These are phyloP conservation scores for Epichloe coenophiala DNA, from an alignment of 2,329 filamentous ascomycete genomes.

Conservation along the genomic window DNA sequence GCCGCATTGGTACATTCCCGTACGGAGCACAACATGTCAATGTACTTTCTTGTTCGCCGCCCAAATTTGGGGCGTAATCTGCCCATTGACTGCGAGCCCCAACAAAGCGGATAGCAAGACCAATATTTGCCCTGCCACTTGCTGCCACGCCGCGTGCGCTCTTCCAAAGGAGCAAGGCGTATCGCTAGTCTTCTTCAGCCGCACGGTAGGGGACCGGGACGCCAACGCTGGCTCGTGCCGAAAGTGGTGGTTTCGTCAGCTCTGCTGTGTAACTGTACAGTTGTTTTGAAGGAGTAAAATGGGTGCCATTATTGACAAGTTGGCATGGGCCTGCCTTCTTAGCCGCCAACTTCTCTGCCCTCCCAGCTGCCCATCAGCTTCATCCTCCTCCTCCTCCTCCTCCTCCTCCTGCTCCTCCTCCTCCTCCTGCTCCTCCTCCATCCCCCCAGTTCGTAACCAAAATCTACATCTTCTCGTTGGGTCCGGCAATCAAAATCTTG, in stretches of 20 bases:
- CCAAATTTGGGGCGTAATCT: not conserved
- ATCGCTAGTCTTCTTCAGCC: not conserved
- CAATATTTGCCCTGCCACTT: not conserved
- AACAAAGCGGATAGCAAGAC: not conserved
- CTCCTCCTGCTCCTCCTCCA: no score
- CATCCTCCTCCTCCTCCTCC: no score
- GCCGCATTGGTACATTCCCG: not conserved
- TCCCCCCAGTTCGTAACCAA: not conserved
- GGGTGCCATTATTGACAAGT: no score
- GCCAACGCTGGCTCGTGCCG: no score
- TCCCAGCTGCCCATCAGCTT: no score
- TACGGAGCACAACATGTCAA: not conserved
- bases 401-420: no score
- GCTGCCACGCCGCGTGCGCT: not conserved
- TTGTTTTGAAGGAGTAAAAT: no score
- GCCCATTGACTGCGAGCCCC: not conserved
- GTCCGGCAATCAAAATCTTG: slow-evolving; percentile 54
- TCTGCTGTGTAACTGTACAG: not conserved
- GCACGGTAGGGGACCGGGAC: not conserved
- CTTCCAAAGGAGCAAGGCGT: no score
- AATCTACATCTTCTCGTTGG: slow-evolving; percentile 37
- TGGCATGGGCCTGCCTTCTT: no score
- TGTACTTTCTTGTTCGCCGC: not conserved
- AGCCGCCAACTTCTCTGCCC: no score
- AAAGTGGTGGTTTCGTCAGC: not conserved